These are phyloP conservation scores for Nyssa sinensis DNA, from an alignment of 148 eudicot genomes.

Conservation along the genomic window DNA sequence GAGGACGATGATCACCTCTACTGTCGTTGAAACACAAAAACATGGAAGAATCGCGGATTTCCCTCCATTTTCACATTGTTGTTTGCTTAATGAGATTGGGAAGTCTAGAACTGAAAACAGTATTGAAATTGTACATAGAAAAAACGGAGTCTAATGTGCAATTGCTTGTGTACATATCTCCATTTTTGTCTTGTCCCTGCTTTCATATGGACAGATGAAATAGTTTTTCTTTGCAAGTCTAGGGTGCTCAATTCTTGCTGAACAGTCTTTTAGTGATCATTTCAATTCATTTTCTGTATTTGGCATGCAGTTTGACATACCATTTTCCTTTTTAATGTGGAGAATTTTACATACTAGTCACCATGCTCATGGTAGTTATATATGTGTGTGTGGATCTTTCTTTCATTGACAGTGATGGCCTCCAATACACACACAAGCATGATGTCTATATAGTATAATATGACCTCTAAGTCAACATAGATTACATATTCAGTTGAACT, in stretches of 20 bases:
- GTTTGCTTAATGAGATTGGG: not conserved
- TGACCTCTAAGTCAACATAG: too few relatives aligned
- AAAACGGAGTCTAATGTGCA: too few relatives aligned
- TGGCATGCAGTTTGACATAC: not conserved
- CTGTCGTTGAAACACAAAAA: constrained; percentile 42
- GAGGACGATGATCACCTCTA: constrained; percentile 66
- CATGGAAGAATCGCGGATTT: not conserved
- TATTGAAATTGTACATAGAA: constrained; percentile 18
- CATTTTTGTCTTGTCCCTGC: constrained; percentile 3
- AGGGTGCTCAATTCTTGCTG: not conserved
- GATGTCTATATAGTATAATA: too few relatives aligned
- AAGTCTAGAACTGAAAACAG: not conserved
- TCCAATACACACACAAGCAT: too few relatives aligned
- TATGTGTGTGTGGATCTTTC: too few relatives aligned
- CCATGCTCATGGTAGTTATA: too few relatives aligned
- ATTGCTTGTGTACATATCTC: constrained; percentile 11
- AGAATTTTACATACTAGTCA: too few relatives aligned
- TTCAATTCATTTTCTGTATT: not conserved
- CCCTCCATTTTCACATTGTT: too few relatives aligned
- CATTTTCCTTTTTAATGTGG: too few relatives aligned
- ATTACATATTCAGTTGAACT: too few relatives aligned
- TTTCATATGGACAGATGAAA: not conserved
- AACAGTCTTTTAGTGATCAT: not conserved
- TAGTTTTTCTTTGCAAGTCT: not conserved
- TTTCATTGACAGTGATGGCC: too few relatives aligned